Evolutionary conservation across 371 early-diverging fungal species (phyloP).

Genomic region (Choanephora cucurbitarum): DNA sequence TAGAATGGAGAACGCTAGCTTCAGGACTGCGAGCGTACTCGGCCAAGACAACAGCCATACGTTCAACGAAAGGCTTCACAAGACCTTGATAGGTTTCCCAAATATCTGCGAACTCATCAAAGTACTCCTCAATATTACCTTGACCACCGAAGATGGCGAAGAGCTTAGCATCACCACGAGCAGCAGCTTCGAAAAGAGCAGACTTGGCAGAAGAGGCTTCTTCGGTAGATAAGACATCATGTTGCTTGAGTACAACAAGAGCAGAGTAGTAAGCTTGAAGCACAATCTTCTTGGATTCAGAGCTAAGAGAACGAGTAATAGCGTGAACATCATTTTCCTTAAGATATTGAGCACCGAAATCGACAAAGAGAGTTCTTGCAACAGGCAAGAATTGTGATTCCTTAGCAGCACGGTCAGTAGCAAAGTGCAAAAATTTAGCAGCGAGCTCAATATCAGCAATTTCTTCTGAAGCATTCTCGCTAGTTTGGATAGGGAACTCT

Average conservation of each 20-base stretch:
- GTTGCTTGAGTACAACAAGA: constrained; percentile 66
- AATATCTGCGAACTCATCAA: constrained; percentile 86
- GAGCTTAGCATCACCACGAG: constrained; percentile 66
- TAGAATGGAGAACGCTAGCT: constrained; percentile 75
- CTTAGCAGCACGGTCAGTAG: constrained; percentile 60
- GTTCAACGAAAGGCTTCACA: constrained; percentile 76
- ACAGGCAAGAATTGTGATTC: constrained; percentile 71
- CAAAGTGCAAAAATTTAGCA: constrained; percentile 75
- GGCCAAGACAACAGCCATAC: constrained; percentile 74
- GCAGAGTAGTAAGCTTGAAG: constrained; percentile 85
- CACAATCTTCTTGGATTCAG: constrained; percentile 64
- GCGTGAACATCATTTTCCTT: constrained; percentile 87
- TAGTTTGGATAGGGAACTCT: constrained; percentile 58
- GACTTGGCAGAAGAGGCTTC: constrained; percentile 57
- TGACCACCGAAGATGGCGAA: constrained; percentile 96
- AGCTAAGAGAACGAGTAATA: constrained; percentile 61
- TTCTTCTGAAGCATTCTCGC: constrained; percentile 57
- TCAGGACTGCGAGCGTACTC: constrained; percentile 71
- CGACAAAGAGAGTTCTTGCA: constrained; percentile 75
- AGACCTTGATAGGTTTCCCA: constrained; percentile 83
- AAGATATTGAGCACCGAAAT: constrained; percentile 76
- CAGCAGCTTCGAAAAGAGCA: constrained; percentile 67
- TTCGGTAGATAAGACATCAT: constrained; percentile 42
- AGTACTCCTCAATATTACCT: constrained; percentile 94
- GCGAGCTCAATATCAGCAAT: constrained; percentile 75